Evolutionary conservation across 352 stramenopile genomes (phyloP), one percentile per base, ranked within the genome.

Genomic region (Thalassiosira sp.): DNA sequence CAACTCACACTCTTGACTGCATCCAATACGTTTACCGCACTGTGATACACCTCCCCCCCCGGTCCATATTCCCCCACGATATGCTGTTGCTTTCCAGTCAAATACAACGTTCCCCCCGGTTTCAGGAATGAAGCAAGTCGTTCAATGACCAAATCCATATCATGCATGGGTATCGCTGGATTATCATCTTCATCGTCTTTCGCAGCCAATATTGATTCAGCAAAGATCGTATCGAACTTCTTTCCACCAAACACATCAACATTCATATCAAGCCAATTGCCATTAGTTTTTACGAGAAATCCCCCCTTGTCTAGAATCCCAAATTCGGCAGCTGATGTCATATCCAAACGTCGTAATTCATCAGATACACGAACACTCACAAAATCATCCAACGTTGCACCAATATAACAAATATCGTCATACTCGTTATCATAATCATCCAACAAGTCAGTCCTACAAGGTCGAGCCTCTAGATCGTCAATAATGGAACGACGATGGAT

Each of bases 161-260:
- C 54, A 15, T 49, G 1, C 31, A 63, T 63, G 10, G 20, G 13
- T 5, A 57, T n/a, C 5, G 16, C 60, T 10, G 40, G 7, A 13
- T 2, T 5, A 18, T 18, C 15, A 2, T 43, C 59, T 3, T 58
- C 20, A 8, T 68, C 42, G 0, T 27, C 31, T 5, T 6, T 16
- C 22, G 27, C 13, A 0, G 54, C 54, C 54, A 63, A 33, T 18
- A 63, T n/a, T 6, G 28, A 27, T 25, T 63, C 20, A 31, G 54
- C 31, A 6, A 63, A 2, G 13, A 69, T 46, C 0, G 60, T 69
- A 58, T 69, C 60, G 43, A 69, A 69, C 16, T 51, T 59, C 20
- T 11, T 22, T 65, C 6, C 56, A 16, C 37, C 56, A 18, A 18
- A 24, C 13, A 1, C 25, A 11, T 25, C 1, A 11, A 28, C 20